Evolutionary conservation across 1,284 basidiomycete species (phyloP), one percentile per base, ranked within the genome.

Genomic region (Veloporphyrellus conicus): DNA sequence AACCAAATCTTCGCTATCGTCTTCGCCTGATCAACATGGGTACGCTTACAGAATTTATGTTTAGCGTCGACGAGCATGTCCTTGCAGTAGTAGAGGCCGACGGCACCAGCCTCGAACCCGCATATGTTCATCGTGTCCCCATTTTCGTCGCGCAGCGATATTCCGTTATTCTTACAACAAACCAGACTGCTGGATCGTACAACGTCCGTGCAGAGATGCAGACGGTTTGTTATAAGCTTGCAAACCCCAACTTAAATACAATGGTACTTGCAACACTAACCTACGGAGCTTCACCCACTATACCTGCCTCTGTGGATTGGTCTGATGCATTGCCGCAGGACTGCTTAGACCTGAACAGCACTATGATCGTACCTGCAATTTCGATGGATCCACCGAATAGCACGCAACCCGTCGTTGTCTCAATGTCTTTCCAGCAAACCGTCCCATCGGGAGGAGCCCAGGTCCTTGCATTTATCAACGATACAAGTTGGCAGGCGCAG

Each of bases 191-290:
- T 28, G 64, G 62, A 23, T 67, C 66, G 11, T 64, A 68, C 43
- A 51, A 57, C n/a, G 45, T 68, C 35, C 64, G 62, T 14, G 64
- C 57, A 10, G 66, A 64, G 37, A 68, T 64, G 62, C 62, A 68
- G 29, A 42, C 43, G 4, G 36, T 48, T 1, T 64, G 62, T 23
- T 67, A 68, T 39, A 66, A 67, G 18, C 53, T 64, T 33, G 0
- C 52, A 6, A 68, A 68, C 41, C 61, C 64, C 3, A 56, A 62
- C 43, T 43, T 64, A 20, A 53, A 68, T 18, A 52, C 36, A 5
- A 44, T 68, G 64, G 64, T 68, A n/a, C 59, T 64, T 29, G 63
- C 41, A 29, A 63, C 61, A 2, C 38, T 64, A 16, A 54, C 62
- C 18, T 64, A 64, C 6, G 62, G 62, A 31, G 50, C 62, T 23